Base-by-base conservation (phyloP, 331 rosid species). In the Telfairia occidentalis region DNA sequence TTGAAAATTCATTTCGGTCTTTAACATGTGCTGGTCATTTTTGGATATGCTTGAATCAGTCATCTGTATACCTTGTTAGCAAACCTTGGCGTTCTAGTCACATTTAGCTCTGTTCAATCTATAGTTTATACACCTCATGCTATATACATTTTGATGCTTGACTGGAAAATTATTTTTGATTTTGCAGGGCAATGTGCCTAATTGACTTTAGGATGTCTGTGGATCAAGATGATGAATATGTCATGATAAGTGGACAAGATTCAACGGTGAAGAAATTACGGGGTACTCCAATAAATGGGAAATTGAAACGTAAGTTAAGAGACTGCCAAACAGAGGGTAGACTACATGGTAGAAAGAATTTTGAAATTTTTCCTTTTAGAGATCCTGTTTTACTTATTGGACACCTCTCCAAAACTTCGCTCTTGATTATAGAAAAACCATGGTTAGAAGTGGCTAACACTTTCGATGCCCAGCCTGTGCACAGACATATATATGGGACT, bases 401-500 rank as follows among this genome's bases (percentile, higher is more conserved):
- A n/a, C 89, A 90, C 81, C 92, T 89, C 70, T 86, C 92, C 7
- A 81, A 81, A 69, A 85, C 70, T 78, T 83, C 86, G 10, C 52
- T 88, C 23, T 90, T 92, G 81, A 82, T 88, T 77, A 75, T 88
- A 65, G 92, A 92, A 77, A 92, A 90, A 84, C 96, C 96, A 5
- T 95, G 92, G 92, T 66, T 83, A 69, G 94, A 88, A 81, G 97
- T 92, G 63, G 86, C 87, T 61, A 90, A 80, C 73, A 85, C 83
- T 67, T 84, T 95, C 46, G 96, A 90, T 73, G 81, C 92, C 45
- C 77, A 78, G 77, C 99, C 99, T 9, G 90, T 95, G 59, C 96
- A 95, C 93, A 90, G 86, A 89, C 97, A 95, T 83, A 82, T 89
- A 60, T 95, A 63, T 63, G 99, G 99, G 76, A 76, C 97, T 42